Evolutionary conservation across 192 early-diverging fungal species (phyloP).

Genomic region (Coemansia sp.): DNA sequence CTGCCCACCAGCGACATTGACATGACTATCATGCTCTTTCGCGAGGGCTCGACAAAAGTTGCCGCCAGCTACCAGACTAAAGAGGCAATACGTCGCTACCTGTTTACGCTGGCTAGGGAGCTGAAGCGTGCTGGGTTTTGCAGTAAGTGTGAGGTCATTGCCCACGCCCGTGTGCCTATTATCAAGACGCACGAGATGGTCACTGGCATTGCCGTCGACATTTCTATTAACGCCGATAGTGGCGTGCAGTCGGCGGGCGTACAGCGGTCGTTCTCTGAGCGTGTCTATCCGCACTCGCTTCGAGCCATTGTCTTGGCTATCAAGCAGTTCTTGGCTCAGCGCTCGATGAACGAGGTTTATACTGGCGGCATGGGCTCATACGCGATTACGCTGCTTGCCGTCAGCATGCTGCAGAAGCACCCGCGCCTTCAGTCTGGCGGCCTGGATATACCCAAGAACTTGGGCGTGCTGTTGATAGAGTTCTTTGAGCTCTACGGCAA

Average conservation of each 20-base stretch:
- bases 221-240: slow-evolving; percentile 76
- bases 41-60: slow-evolving; percentile 13
- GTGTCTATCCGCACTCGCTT: slow-evolving; percentile 61
- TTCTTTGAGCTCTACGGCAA: slow-evolving; percentile 92
- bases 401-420: slow-evolving; percentile 87
- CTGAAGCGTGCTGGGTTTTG: slow-evolving; percentile 57
- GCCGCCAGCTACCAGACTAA: slow-evolving; percentile 25
- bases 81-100: slow-evolving; percentile 21
- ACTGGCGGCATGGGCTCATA: slow-evolving; percentile 90
- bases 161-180: slow-evolving; percentile 83
- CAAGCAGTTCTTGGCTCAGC: slow-evolving; percentile 82
- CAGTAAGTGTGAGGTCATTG: slow-evolving; percentile 60
- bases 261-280: slow-evolving; percentile 61
- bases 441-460: slow-evolving; percentile 69
- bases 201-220: slow-evolving; percentile 79
- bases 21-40: slow-evolving; percentile 51
- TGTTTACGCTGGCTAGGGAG: slow-evolving; percentile 56
- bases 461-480: slow-evolving; percentile 89
- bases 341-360: slow-evolving; percentile 82
- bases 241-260: slow-evolving; percentile 65
- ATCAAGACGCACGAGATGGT: slow-evolving; percentile 82
- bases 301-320: slow-evolving; percentile 75
- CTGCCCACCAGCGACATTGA: slow-evolving; percentile 85
- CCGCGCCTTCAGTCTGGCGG: slow-evolving; percentile 68
- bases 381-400: slow-evolving; percentile 73